These are phyloP conservation scores for Soucietia sequanensis DNA, from an alignment of 805 yeast genomes.

Conservation along the genomic window DNA sequence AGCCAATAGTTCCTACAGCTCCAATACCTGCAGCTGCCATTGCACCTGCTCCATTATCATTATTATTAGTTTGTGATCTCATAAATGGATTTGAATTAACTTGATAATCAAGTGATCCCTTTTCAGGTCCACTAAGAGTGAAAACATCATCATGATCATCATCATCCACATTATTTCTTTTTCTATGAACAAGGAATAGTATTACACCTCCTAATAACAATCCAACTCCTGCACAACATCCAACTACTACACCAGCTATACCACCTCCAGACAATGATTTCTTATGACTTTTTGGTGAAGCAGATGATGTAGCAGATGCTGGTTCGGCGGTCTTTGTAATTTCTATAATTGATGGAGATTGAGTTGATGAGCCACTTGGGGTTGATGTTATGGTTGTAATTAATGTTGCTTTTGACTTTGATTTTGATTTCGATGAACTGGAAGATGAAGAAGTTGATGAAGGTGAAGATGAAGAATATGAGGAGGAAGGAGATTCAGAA, in stretches of 20 bases:
- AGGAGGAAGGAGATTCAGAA: not conserved
- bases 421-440: slow-evolving; percentile 10
- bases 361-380: not conserved
- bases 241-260: slow-evolving; percentile 45
- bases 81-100: slow-evolving; percentile 24
- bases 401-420: slow-evolving; percentile 7
- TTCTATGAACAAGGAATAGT: slow-evolving; percentile 42
- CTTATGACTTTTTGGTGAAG: slow-evolving; percentile 10
- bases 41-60: slow-evolving; percentile 11
- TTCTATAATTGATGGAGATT: slow-evolving; percentile 7
- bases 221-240: slow-evolving; percentile 38
- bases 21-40: slow-evolving; percentile 5
- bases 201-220: slow-evolving; percentile 33
- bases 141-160: slow-evolving; percentile 44
- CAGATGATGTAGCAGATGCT: slow-evolving; percentile 10
- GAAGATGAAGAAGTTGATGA: slow-evolving; percentile 11
- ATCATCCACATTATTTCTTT: slow-evolving; percentile 30
- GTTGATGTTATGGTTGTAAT: slow-evolving; percentile 4
- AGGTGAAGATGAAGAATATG: slow-evolving; percentile 11
- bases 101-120: slow-evolving; percentile 12
- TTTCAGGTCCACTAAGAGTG: slow-evolving; percentile 26
- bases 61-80: slow-evolving; percentile 19
- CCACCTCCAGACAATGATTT: slow-evolving; percentile 35
- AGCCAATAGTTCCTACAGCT: not conserved
- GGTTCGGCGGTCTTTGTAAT: slow-evolving; percentile 4